Conservation (phyloP, 2,329 filamentous ascomycete genomes). For the Sclerotinia borealis region DNA sequence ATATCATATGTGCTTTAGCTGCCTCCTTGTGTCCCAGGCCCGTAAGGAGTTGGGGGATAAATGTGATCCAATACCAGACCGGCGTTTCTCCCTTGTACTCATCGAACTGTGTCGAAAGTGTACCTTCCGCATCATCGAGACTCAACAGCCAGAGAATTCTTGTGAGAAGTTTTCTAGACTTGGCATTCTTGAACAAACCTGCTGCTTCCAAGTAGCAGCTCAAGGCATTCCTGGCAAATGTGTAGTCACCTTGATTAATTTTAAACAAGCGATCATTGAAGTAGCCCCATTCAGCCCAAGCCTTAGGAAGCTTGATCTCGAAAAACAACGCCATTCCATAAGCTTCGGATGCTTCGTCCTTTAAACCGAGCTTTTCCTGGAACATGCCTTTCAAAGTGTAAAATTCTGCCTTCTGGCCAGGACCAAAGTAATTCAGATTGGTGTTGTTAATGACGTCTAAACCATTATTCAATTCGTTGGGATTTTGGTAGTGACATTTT, state of each 20-base stretch:
- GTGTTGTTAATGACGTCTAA: conserved; percentile 99
- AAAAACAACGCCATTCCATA: conserved; percentile 95
- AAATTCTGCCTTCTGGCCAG: conserved; percentile 95
- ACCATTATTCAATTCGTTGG: conserved; percentile 82
- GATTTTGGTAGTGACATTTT: conserved; percentile 97
- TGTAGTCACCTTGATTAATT: conserved; percentile 74
- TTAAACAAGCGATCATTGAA: conserved; percentile 98
- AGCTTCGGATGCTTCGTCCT: conserved; percentile 85
- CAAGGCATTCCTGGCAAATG: conserved; percentile 81
- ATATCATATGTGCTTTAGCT: conserved; percentile 74
- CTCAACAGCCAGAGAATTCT: conserved; percentile 94
- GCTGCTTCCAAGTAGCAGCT: conserved; percentile 96
- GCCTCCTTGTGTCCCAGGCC: conserved; percentile 90
- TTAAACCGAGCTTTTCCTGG: conserved; percentile 84
- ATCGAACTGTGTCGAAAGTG: conserved; percentile 79
- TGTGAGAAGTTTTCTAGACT: conserved; percentile 88
- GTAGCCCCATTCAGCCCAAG: conserved; percentile 98
- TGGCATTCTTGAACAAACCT: conserved; percentile 93
- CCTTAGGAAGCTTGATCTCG: conserved; percentile 90
- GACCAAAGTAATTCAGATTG: conserved; percentile 96
- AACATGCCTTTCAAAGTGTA: conserved; percentile 99
- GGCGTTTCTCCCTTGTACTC: conserved; percentile 96
- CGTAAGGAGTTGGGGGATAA: conserved; percentile 91
- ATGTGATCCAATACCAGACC: conserved; percentile 99
- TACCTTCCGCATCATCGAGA: conserved; percentile 80